Conservation (phyloP, 2,329 filamentous ascomycete species). For the Xylariaceae sp. region DNA sequence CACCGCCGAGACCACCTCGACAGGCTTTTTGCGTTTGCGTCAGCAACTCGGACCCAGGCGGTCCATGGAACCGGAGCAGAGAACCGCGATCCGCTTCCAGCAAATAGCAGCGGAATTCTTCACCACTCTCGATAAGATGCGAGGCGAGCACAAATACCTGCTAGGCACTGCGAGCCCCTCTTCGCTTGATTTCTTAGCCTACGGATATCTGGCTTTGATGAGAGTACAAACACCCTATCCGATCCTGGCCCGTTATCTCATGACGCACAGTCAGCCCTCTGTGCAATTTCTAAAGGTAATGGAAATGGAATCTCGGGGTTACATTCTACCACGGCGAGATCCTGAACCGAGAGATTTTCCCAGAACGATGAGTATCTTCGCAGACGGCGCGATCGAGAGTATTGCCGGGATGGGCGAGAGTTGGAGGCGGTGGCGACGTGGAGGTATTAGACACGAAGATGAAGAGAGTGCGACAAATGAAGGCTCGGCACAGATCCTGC, state of each 20-base stretch:
- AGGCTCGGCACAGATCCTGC: constrained; percentile 28
- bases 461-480: constrained; percentile 16
- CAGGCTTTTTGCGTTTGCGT: constrained; percentile 33
- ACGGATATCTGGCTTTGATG: constrained; percentile 75
- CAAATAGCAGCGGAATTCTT: constrained; percentile 66
- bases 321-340: constrained; percentile 22
- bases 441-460: constrained; percentile 26
- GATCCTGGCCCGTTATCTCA: constrained; percentile 34
- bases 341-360: constrained; percentile 16
- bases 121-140: constrained; percentile 60
- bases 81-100: constrained; percentile 69
- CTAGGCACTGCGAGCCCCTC: constrained; percentile 43
- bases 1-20: constrained; percentile 30
- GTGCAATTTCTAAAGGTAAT: constrained; percentile 21
- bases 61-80: constrained; percentile 60
- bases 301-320: constrained; percentile 2
- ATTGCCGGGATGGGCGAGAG: constrained; percentile 30
- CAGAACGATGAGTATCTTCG: constrained; percentile 25
- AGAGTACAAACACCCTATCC: constrained; percentile 45
- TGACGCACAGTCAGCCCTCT: constrained; percentile 25
- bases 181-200: constrained; percentile 70
- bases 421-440: constrained; percentile 34
- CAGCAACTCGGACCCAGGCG: constrained; percentile 32
- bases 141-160: constrained; percentile 51
- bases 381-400: constrained; percentile 31